A percentile compares a stretch with the other conserved stretches of the same genome.
Evolutionary conservation across 1,284 basidiomycete genomes (phyloP).

Genomic region (Rugosomyces carneus): DNA sequence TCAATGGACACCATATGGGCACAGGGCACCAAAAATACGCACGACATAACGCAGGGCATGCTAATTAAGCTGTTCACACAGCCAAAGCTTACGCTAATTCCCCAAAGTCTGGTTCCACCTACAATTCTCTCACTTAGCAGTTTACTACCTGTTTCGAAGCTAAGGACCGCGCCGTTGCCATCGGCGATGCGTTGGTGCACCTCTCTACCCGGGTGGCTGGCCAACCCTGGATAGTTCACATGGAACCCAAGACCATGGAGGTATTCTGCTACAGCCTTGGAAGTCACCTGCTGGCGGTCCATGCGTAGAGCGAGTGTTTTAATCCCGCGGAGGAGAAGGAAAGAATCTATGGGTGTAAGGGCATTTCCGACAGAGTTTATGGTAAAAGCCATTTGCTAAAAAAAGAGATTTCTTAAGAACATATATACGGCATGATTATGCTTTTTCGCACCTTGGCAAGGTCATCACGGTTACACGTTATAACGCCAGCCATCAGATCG

Average conservation of each 20-base stretch:
- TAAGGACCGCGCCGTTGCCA: conserved; percentile 91
- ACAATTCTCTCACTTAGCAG: conserved; percentile 90
- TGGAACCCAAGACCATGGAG: conserved; percentile 85
- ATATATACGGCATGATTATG: conserved; percentile 5
- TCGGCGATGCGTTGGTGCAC: conserved; percentile 85
- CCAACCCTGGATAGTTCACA: conserved; percentile 92
- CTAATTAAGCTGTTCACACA: conserved; percentile 98
- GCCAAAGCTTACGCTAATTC: conserved; percentile 97
- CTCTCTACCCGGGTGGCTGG: conserved; percentile 78
- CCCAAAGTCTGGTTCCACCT: conserved; percentile 90
- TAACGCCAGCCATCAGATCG: conserved; percentile 97
- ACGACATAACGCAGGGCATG: conserved; percentile 99
- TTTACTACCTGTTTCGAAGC: conserved; percentile 93
- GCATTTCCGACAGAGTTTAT: conserved; percentile 99
- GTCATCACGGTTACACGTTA: conserved; percentile 90
- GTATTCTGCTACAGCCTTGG: conserved; percentile 84
- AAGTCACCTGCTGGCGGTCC: conserved; percentile 88
- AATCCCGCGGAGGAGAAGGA: conserved; percentile 91
- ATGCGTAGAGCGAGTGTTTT: conserved; percentile 97
- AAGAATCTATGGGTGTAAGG: conserved; percentile 92
- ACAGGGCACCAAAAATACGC: conserved; percentile 29
- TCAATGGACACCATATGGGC: conserved; percentile 6
- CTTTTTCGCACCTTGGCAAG: conserved; percentile 58
- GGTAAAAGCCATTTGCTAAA: conserved; percentile 66
- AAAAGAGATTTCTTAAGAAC: conserved; percentile 7